Evolutionary conservation across 306 rosid genomes (phyloP).

Genomic region (Psophocarpus tetragonolobus): DNA sequence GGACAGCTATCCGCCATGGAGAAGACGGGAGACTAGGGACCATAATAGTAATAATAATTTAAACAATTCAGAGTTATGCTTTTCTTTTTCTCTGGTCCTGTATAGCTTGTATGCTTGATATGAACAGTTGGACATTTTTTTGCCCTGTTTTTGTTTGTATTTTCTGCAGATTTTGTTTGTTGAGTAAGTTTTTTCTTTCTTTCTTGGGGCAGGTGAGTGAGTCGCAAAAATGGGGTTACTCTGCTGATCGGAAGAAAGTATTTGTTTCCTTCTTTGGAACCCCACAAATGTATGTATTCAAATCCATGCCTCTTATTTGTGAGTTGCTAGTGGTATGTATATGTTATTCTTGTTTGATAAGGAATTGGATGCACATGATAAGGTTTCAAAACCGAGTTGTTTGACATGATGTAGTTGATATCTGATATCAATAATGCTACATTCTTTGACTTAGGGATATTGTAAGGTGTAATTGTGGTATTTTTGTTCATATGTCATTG

Average conservation of each 20-base stretch:
- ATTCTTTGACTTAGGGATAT: conserved; percentile 11
- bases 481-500: background rate
- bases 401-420: background rate
- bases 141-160: background rate
- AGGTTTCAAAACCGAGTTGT: conserved; percentile 14
- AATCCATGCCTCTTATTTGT: conserved; percentile 13
- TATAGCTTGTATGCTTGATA: background rate
- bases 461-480: background rate
- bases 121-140: background rate
- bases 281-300: conserved; percentile 79
- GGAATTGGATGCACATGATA: background rate
- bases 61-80: background rate
- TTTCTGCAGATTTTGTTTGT: conserved; percentile 21
- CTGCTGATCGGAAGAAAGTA: conserved; percentile 90
- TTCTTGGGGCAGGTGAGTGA: conserved; percentile 76
- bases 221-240: conserved; percentile 85
- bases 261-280: conserved; percentile 92
- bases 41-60: background rate
- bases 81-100: background rate
- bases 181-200: conserved; percentile 34
- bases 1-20: background rate
- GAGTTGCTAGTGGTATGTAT: conserved; percentile 2
- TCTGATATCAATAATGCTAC: background rate
- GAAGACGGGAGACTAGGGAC: conserved; percentile 4
- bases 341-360: background rate